phyloP scores from a whole-genome alignment of 176 grass and related monocot genomes.

The Bothriochloa decipiens region DNA sequence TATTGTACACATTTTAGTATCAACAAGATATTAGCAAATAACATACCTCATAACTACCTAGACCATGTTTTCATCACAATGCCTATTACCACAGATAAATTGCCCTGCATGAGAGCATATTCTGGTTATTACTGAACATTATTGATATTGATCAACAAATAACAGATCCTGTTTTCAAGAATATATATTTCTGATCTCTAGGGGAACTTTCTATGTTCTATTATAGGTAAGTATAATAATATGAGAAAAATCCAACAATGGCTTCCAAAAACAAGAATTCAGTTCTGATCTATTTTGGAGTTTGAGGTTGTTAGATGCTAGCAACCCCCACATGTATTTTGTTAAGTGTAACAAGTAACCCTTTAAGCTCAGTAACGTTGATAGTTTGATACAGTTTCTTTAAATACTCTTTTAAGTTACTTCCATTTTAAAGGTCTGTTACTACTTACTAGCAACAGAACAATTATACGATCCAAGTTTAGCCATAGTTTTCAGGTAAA shows the following conservation, averaged over 20 bases:
- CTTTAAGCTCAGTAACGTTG: no score
- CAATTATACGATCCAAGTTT: not conserved
- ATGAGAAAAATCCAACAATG: not conserved
- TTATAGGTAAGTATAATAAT: not conserved
- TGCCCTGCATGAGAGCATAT: slow-evolving; percentile 56
- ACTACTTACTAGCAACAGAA: not conserved
- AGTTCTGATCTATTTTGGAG: not conserved
- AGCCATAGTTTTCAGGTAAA: not conserved
- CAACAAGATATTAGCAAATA: slow-evolving; percentile 26
- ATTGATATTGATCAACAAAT: not conserved
- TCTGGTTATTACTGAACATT: not conserved
- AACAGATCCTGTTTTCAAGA: not conserved
- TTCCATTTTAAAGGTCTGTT: no score
- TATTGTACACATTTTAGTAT: not conserved
- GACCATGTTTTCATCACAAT: slow-evolving; percentile 61
- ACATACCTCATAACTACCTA: slow-evolving; percentile 92
- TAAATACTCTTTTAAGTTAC: no score
- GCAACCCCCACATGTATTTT: not conserved
- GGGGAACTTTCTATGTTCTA: not conserved
- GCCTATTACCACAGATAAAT: slow-evolving; percentile 89
- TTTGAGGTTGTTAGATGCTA: slow-evolving; percentile 20
- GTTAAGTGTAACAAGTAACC: not conserved
- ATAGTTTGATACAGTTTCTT: no score
- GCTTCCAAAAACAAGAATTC: not conserved
- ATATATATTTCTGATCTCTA: not conserved